These are phyloP conservation scores for Orychophragmus violaceus DNA, from an alignment of 345 rosid genomes.

Conservation along the genomic window DNA sequence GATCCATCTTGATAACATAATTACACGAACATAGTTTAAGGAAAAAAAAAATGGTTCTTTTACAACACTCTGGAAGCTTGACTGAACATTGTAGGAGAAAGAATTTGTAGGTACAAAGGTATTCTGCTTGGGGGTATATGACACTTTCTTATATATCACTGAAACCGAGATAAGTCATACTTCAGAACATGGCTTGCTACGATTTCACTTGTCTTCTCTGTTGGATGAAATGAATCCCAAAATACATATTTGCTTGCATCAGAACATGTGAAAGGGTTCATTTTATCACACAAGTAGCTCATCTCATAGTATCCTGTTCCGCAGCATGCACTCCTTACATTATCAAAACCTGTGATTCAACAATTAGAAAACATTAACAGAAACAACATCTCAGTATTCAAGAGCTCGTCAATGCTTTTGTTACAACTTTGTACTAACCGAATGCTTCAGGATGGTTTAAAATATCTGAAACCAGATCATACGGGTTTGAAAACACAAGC, in stretches of 20 bases:
- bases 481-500: slow-evolving; percentile 40
- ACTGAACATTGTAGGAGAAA: not conserved
- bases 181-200: slow-evolving; percentile 38
- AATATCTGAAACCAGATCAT: slow-evolving; percentile 41
- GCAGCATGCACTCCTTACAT: slow-evolving; percentile 53
- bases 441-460: slow-evolving; percentile 42
- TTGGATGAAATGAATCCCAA: slow-evolving; percentile 71
- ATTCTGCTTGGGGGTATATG: not conserved
- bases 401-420: not conserved
- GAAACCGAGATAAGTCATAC: slow-evolving; percentile 35
- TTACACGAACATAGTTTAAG: not conserved
- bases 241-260: slow-evolving; percentile 52
- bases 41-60: not conserved
- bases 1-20: slow-evolving; percentile 4
- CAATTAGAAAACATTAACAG: not conserved
- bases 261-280: slow-evolving; percentile 52
- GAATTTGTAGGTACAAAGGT: not conserved
- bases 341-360: slow-evolving; percentile 50
- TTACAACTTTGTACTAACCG: slow-evolving; percentile 40
- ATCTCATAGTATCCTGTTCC: slow-evolving; percentile 65
- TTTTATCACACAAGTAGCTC: slow-evolving; percentile 50
- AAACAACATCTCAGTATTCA: not conserved
- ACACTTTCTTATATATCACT: slow-evolving; percentile 19
- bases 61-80: slow-evolving; percentile 14
- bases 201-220: slow-evolving; percentile 51